Percentiles rank a stretch among this genome's conserved stretches.
phyloP scores from a whole-genome alignment of 179 eudicot genomes.

The Spinacia oleracea region DNA sequence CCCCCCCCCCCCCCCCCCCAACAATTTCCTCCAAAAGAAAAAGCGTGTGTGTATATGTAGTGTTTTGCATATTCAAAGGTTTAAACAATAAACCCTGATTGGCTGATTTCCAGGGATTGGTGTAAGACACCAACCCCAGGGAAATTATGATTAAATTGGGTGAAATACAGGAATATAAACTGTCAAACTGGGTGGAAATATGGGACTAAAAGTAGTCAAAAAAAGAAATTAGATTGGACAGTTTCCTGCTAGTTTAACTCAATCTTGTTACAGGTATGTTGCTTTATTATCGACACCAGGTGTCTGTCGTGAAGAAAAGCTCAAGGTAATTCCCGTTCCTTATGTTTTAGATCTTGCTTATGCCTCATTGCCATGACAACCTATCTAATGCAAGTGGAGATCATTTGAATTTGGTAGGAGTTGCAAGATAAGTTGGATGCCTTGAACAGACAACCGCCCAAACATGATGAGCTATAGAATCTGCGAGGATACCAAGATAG shows the following conservation, averaged over 20 bases:
- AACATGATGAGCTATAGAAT: conserved; percentile 71
- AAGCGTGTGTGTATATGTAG: background rate
- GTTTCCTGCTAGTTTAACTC: conserved; percentile 7
- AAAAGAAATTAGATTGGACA: no score
- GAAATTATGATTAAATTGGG: background rate
- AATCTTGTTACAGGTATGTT: conserved; percentile 58
- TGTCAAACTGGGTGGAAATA: background rate
- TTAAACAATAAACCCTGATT: no score
- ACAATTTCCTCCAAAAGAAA: background rate
- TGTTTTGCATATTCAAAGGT: background rate
- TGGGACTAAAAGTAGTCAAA: background rate
- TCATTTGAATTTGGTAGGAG: conserved; percentile 51
- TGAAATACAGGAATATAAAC: background rate
- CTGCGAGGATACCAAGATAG: background rate
- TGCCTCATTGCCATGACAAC: background rate
- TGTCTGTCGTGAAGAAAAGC: conserved; percentile 75
- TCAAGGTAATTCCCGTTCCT: conserved; percentile 55
- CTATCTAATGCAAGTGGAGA: conserved; percentile 6
- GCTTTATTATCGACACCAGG: conserved; percentile 84
- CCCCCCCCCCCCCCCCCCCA: background rate
- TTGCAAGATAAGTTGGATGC: conserved; percentile 67
- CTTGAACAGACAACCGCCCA: conserved; percentile 58
- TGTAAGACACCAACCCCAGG: no score
- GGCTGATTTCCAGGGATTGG: no score
- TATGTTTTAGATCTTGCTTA: conserved; percentile 4